phyloP scores from a whole-genome alignment of 768 basidiomycete species.

The Leucocoprinus birnbaumii region DNA sequence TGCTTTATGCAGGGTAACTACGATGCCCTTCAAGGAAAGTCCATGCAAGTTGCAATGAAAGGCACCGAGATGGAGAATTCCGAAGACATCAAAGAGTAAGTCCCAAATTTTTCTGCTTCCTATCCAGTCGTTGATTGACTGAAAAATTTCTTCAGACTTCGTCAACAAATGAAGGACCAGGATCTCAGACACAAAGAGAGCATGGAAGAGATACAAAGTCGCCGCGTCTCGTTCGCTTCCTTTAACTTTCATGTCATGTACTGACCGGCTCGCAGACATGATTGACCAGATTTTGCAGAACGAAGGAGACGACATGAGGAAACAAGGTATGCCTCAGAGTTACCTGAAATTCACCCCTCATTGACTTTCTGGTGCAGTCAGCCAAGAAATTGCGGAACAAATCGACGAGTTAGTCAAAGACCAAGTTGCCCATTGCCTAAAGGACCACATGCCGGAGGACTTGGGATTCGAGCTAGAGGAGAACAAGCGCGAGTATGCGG shows the following conservation, averaged over 20 bases:
- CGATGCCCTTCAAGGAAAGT: constrained; percentile 42
- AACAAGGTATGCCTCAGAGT: constrained; percentile 34
- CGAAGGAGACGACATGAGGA: constrained; percentile 40
- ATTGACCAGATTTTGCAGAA: constrained; percentile 42
- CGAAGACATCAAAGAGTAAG: constrained; percentile 40
- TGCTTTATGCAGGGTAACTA: constrained; percentile 33
- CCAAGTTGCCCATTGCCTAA: constrained; percentile 46
- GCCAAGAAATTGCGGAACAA: constrained; percentile 41
- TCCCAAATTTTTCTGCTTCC: neutral
- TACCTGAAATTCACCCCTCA: neutral
- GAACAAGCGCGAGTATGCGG: constrained; percentile 43
- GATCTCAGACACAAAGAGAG: constrained; percentile 41
- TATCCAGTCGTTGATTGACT: neutral
- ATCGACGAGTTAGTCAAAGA: constrained; percentile 50
- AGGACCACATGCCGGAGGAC: constrained; percentile 40
- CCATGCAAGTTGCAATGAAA: constrained; percentile 36
- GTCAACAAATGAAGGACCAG: constrained; percentile 38
- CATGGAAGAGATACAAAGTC: constrained; percentile 48
- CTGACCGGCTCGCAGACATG: constrained; percentile 31
- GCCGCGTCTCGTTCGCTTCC: constrained; percentile 11
- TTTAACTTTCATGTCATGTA: neutral
- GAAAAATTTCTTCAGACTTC: constrained; percentile 29
- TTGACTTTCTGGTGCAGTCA: constrained; percentile 32
- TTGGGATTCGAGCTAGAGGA: constrained; percentile 45
- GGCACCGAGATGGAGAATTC: constrained; percentile 36